Base-by-base conservation (phyloP, 371 early-diverging fungal genomes). In the Mortierella sp. region DNA sequence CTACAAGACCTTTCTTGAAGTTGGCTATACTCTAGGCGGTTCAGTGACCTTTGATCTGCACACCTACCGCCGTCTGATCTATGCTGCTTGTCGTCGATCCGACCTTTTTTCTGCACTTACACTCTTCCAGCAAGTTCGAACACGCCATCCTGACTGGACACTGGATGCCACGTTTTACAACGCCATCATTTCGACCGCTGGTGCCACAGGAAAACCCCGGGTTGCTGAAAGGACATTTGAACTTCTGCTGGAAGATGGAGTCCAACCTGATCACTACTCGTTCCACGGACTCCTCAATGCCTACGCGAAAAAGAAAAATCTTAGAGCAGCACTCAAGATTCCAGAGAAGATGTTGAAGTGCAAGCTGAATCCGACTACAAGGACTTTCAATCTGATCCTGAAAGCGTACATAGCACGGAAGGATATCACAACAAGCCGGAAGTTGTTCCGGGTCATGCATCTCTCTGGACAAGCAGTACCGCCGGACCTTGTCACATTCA, bases 21-120 rank as follows among this genome's bases (percentile, higher is more conserved):
- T 69, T 43, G 70, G 69, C 2, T 74, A 69, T 30, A 45, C 54
- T 26, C 51, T 74, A 2, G 62, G 69, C 1, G 58, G 53, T 1
- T 26, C 52, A 2, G 46, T 57, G 14, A 24, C 21, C 2, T 70
- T 70, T 1, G 70, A 74, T 50, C 57, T 74, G 4, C 76, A 64
- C 47, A 61, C 76, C 23, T 74, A 61, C 49, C 76, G 76, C 21
- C 76, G 76, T 5, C 61, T 74, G 16, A 23, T 74, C 19, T 74
- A 64, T 69, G 76, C 76, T 14, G 64, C 76, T 30, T 74, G 76
- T 34, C 76, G 76, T 23, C 56, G 69, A 41, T 74, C 76, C n/a
- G 76, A 74, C 30, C 58, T 74, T 0, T 48, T 28, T n/a, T 38
- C 70, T 2, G 76, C 76, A 8, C 28, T 74, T 21, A 54, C 57